A percentile compares a stretch with the other conserved stretches of the same genome.
Evolutionary conservation across 768 basidiomycete species (phyloP).

Genomic region (Serpula lacrymans): DNA sequence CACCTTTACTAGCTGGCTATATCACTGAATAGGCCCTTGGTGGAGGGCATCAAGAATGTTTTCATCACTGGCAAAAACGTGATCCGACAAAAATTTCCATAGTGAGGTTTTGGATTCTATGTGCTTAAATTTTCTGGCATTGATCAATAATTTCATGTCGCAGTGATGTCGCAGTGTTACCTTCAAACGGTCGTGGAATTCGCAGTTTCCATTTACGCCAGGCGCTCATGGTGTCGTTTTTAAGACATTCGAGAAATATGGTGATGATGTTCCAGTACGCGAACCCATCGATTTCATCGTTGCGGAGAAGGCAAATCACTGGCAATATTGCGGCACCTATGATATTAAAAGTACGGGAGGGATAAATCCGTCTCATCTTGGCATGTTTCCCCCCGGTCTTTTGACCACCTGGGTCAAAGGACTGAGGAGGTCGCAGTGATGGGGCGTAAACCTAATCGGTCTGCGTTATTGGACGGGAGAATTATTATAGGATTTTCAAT

Average conservation of each 20-base stretch:
- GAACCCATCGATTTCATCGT: constrained; percentile 14
- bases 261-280: background rate
- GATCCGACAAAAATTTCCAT: background rate
- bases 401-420: constrained; percentile 8
- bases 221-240: constrained; percentile 18
- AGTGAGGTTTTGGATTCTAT: background rate
- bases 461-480: constrained; percentile 14
- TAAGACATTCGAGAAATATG: background rate
- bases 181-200: constrained; percentile 12
- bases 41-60: background rate
- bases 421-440: constrained; percentile 1
- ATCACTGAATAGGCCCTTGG: constrained; percentile 3
- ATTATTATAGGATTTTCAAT: constrained; percentile 14
- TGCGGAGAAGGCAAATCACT: constrained; percentile 9
- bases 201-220: constrained; percentile 9
- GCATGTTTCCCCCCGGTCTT: constrained; percentile 5
- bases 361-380: constrained; percentile 10
- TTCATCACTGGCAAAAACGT: constrained; percentile 1
- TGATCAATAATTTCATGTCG: background rate
- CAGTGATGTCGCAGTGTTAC: constrained; percentile 6
- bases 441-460: background rate
- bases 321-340: constrained; percentile 7
- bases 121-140: no score
- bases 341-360: constrained; percentile 9
- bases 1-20: no score